Conservation (phyloP, 2,329 filamentous ascomycete genomes). For the Fusarium nodosum region DNA sequence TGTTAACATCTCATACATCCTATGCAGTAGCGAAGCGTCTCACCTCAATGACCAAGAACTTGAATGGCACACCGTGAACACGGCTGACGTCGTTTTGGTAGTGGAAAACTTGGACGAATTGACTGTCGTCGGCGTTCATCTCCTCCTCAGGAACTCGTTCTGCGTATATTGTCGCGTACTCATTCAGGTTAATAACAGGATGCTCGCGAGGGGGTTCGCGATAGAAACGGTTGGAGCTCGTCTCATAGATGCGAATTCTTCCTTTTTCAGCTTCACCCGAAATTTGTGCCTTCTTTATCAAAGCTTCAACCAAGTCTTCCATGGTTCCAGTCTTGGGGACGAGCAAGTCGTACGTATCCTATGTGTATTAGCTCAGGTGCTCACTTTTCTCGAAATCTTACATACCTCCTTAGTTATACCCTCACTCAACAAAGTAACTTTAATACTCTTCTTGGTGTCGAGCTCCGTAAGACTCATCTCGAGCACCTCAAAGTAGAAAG, state of each 20-base stretch:
- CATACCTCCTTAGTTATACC: constrained; percentile 90
- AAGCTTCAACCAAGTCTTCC: constrained; percentile 79
- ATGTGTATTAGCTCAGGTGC: constrained; percentile 18
- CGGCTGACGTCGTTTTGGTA: constrained; percentile 92
- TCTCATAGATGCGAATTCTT: constrained; percentile 85
- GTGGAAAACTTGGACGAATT: constrained; percentile 85
- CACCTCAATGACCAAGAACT: constrained; percentile 86
- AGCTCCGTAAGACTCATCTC: constrained; percentile 95
- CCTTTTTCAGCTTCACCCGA: constrained; percentile 78
- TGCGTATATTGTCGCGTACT: constrained; percentile 85
- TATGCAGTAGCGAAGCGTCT: constrained; percentile 48
- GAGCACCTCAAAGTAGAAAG: constrained; percentile 90
- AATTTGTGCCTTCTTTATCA: constrained; percentile 86
- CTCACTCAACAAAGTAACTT: constrained; percentile 86
- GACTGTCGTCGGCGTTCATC: constrained; percentile 66
- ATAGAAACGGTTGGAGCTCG: constrained; percentile 84
- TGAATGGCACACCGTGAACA: constrained; percentile 90
- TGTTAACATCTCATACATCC: constrained; percentile 13
- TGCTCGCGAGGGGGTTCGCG: constrained; percentile 79
- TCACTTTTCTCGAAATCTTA: constrained; percentile 2
- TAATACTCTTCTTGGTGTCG: constrained; percentile 90
- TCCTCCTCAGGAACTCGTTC: constrained; percentile 85
- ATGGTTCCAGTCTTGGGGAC: constrained; percentile 89
- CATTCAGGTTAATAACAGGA: constrained; percentile 84
- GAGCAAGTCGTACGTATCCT: constrained; percentile 85